phyloP scores from a whole-genome alignment of 257 asterid genomes.

The Osmanthus fragrans region DNA sequence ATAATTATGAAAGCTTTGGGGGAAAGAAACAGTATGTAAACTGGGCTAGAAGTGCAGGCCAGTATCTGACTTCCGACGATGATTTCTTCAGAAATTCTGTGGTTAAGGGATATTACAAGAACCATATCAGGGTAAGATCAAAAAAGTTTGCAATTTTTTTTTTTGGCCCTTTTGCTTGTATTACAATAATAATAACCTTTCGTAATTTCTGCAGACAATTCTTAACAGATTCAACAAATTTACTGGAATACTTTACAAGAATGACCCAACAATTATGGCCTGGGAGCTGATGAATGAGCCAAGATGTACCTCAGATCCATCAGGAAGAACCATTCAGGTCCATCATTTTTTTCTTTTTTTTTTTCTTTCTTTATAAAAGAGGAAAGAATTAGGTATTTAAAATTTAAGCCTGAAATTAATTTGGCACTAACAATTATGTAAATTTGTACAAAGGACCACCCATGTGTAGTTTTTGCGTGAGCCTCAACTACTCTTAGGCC shows the following conservation, averaged over 20 bases:
- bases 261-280: slow-evolving; percentile 97
- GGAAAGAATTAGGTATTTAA: background rate
- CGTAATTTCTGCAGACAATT: slow-evolving; percentile 50
- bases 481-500: background rate
- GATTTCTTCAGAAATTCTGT: slow-evolving; percentile 72
- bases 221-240: slow-evolving; percentile 63
- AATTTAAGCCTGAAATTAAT: background rate
- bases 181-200: background rate
- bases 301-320: slow-evolving; percentile 83
- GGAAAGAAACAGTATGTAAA: slow-evolving; percentile 89
- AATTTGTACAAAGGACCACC: background rate
- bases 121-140: slow-evolving; percentile 59
- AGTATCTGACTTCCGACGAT: slow-evolving; percentile 70
- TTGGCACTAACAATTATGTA: background rate
- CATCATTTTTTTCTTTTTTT: background rate
- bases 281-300: slow-evolving; percentile 99
- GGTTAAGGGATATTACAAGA: slow-evolving; percentile 70
- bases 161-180: too few relatives aligned
- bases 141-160: background rate
- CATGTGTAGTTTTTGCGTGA: background rate
- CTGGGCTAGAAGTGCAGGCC: slow-evolving; percentile 80
- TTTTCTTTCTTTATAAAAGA: background rate
- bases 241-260: slow-evolving; percentile 64
- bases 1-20: slow-evolving; percentile 83
- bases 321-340: slow-evolving; percentile 87